phyloP scores from a whole-genome alignment of 176 grass and related monocot species.

The Raddia distichophylla region DNA sequence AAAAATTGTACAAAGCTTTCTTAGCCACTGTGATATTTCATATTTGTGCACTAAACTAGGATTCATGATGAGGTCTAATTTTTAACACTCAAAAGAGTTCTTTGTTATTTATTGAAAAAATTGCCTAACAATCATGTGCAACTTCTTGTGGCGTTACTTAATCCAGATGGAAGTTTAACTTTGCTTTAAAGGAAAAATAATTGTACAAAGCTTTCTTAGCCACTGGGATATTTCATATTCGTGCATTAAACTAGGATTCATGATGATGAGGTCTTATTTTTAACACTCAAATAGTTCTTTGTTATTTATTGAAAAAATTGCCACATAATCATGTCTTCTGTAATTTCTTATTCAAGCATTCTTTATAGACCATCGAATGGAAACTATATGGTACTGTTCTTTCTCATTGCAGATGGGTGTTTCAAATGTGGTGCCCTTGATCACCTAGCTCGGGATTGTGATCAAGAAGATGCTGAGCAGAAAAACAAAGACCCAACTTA shows the following conservation, averaged over 20 bases:
- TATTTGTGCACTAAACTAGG: not conserved
- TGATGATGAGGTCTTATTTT: not conserved
- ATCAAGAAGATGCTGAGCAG: constrained; percentile 38
- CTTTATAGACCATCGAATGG: not conserved
- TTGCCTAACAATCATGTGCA: not conserved
- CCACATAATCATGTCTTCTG: not conserved
- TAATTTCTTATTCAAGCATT: constrained; percentile 14
- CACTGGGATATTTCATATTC: not conserved
- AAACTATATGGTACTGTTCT: not conserved
- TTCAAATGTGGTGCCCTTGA: constrained; percentile 91
- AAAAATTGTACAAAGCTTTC: not conserved
- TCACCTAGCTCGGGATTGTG: constrained; percentile 80
- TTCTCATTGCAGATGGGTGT: constrained; percentile 70
- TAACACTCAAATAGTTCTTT: not conserved
- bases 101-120: not conserved
- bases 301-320: not conserved
- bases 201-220: not conserved
- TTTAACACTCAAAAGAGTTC: not conserved
- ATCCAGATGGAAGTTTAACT: not conserved
- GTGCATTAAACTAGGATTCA: not conserved
- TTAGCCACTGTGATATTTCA: not conserved
- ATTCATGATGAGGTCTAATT: not conserved
- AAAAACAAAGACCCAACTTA: constrained; percentile 68
- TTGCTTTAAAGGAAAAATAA: not conserved
- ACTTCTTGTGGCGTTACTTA: not conserved